phyloP scores from a whole-genome alignment of 2,329 filamentous ascomycete species.

The Aurifilum marmelostoma region DNA sequence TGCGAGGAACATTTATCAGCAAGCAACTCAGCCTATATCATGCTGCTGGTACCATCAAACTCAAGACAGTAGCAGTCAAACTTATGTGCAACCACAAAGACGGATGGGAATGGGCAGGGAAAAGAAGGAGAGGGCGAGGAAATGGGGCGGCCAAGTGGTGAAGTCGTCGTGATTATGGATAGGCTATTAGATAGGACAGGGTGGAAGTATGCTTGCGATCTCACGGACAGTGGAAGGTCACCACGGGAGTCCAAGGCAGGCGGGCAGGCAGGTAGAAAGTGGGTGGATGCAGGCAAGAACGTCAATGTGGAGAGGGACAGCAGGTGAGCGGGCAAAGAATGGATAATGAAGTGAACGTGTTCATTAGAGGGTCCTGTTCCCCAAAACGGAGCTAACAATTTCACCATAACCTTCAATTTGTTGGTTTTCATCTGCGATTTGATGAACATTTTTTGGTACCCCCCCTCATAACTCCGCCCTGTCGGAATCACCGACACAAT shows the following conservation, averaged over 20 bases:
- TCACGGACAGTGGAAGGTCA: slow-evolving; percentile 12
- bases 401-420: slow-evolving; percentile 18
- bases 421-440: slow-evolving; percentile 15
- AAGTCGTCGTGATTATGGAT: not conserved
- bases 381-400: slow-evolving; percentile 24
- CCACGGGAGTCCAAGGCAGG: slow-evolving; percentile 7
- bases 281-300: slow-evolving; percentile 3
- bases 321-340: slow-evolving; percentile 14
- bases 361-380: slow-evolving; percentile 26
- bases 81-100: not conserved
- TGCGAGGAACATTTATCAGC: not conserved
- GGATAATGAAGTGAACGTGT: slow-evolving; percentile 28
- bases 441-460: slow-evolving; percentile 20
- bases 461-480: slow-evolving; percentile 26
- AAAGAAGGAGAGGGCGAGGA: not conserved
- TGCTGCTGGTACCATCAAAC: not conserved
- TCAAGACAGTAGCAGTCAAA: not conserved
- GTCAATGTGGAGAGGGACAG: slow-evolving; percentile 12
- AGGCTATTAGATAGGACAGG: not conserved
- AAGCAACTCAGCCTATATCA: not conserved
- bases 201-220: not conserved
- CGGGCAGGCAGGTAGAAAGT: slow-evolving; percentile 7
- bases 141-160: no score
- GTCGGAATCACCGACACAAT: slow-evolving; percentile 19
- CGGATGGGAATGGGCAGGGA: no score